Base-by-base conservation (phyloP, 2,329 filamentous ascomycete genomes). In the Neofusicoccum kwambonambiense region DNA sequence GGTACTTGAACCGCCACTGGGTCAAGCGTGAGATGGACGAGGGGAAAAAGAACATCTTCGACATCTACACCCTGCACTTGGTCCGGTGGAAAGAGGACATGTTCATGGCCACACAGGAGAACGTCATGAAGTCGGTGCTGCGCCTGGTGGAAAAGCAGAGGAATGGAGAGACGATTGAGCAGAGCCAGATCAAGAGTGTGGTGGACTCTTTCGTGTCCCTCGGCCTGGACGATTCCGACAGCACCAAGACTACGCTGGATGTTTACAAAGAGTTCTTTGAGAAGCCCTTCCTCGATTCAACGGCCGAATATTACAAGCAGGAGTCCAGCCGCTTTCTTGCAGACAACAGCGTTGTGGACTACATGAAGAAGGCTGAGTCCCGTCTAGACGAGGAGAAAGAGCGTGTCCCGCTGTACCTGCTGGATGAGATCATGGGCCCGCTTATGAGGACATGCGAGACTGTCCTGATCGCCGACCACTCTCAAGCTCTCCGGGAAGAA, bases 11-110 rank as follows among this genome's bases (percentile, higher is more conserved):
- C 75, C 88, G 95, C 35, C 95, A 99, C 79, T 99, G 96, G 95
- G 95, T 99, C 1, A 99, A 97, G 84, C 86, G 95, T 35, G 95
- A 99, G 80, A 97, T 99, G 80, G 95, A 99, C 68, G 95, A 99
- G 78, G 95, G 95, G 39, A 98, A 99, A 81, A 97, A 98, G 82
- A 91, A 94, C 73, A 91, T 98, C 7, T 98, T 96, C 77, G 95
- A 99, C 77, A 95, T 99, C 54, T 99, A 99, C 79, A 99, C 95
- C 0, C 82, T 99, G 41, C 95, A 99, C 72, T 83, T 99, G 45
- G 95, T 98, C 19, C 92, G 94, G 74, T 99, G 95, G 95, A 93
- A 93, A 70, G 87, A 90, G 70, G 92, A 96, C 66, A 89, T 99
- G 72, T 99, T 99, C 77, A 85, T 87, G 66, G 86, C 88, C 65